Evolutionary conservation across 805 yeast genomes (phyloP).

Genomic region (Metschnikowia vanudenii): DNA sequence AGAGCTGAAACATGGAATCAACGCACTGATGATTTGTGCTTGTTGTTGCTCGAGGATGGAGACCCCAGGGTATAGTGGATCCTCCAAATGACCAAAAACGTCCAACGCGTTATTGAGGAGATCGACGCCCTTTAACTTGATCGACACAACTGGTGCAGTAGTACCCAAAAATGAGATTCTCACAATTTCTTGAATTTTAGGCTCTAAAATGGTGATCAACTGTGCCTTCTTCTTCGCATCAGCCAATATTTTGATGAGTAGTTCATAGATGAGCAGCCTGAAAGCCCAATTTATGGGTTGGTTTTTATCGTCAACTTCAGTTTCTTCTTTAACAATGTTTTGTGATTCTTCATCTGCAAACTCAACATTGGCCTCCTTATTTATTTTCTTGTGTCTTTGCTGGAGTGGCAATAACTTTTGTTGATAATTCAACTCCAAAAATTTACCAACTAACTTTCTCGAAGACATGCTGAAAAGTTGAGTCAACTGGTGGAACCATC

Average conservation of each 20-base stretch:
- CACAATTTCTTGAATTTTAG: constrained; percentile 61
- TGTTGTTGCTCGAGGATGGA: constrained; percentile 87
- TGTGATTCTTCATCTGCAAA: constrained; percentile 43
- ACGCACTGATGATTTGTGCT: constrained; percentile 88
- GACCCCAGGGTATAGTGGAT: constrained; percentile 68
- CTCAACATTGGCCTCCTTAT: constrained; percentile 22
- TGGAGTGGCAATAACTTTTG: constrained; percentile 41
- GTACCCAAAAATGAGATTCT: constrained; percentile 79
- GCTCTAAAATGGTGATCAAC: constrained; percentile 41
- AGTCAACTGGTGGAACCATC: constrained; percentile 61
- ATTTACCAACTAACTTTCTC: constrained; percentile 40
- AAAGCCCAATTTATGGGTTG: constrained; percentile 61
- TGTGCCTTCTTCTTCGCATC: constrained; percentile 38
- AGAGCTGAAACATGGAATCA: constrained; percentile 77
- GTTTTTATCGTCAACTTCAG: constrained; percentile 40
- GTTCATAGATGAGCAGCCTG: constrained; percentile 46
- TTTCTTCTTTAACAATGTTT: constrained; percentile 37
- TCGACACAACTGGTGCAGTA: constrained; percentile 59
- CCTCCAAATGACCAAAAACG: constrained; percentile 59
- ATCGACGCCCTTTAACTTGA: constrained; percentile 64
- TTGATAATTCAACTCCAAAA: constrained; percentile 38
- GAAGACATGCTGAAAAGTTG: constrained; percentile 47
- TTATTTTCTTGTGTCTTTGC: constrained; percentile 40
- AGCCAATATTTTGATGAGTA: constrained; percentile 43
- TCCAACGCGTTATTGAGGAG: constrained; percentile 63